Percentiles rank a stretch among this genome's conserved stretches.
Evolutionary conservation across 495 filamentous ascomycete species (phyloP).

Genomic region (Hyaloscypha hepaticicola): DNA sequence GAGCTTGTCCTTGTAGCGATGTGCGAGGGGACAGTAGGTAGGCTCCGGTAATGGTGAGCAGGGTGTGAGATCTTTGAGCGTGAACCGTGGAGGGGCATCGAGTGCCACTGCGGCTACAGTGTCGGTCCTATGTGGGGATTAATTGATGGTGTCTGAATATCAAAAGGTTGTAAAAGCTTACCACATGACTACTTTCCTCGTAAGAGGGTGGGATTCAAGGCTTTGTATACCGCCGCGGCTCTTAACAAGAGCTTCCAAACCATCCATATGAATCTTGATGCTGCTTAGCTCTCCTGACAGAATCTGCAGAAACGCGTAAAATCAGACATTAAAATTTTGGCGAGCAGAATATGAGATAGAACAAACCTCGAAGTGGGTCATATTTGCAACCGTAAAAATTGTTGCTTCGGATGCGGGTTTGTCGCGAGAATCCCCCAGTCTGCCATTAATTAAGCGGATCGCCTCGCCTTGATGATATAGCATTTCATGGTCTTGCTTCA

Average conservation of each 20-base stretch:
- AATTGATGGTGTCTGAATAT: background rate
- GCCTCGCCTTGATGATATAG: conserved; percentile 6
- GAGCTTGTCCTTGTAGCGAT: background rate
- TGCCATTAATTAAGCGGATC: background rate
- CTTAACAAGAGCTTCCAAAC: background rate
- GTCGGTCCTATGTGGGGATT: background rate
- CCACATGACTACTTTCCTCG: background rate
- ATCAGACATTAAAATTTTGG: background rate
- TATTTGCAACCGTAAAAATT: background rate
- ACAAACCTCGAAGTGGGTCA: conserved; percentile 2
- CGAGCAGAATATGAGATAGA: background rate
- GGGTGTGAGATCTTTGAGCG: background rate
- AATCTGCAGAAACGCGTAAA: background rate
- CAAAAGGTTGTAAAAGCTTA: background rate
- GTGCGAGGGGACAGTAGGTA: background rate
- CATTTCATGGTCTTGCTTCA: background rate
- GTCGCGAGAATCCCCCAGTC: background rate
- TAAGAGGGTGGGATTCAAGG: background rate
- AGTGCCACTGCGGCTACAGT: background rate
- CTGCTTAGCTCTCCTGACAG: background rate
- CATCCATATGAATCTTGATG: background rate
- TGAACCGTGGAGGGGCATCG: background rate
- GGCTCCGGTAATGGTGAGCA: background rate
- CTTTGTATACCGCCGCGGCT: background rate
- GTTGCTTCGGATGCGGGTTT: background rate